Evolutionary conservation across 2,329 filamentous ascomycete genomes (phyloP).

Genomic region (Ophiostoma ips): DNA sequence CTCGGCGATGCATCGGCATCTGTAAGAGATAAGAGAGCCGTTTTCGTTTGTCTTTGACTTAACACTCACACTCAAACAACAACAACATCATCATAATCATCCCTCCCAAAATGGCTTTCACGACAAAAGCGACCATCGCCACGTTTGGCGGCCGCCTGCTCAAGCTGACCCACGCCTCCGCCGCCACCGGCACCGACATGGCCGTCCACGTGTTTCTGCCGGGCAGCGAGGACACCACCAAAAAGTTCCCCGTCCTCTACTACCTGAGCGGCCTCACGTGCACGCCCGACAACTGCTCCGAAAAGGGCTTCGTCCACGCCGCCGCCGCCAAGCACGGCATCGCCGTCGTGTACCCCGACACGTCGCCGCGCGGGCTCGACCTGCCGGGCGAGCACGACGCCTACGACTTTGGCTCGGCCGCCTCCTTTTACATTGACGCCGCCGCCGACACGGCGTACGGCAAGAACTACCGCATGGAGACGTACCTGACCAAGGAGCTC

Average conservation of each 20-base stretch:
- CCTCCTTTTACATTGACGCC: constrained; percentile 91
- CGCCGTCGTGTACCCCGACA: constrained; percentile 91
- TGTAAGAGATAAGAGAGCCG: neutral
- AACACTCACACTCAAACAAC: neutral
- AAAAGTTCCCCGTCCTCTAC: constrained; percentile 66
- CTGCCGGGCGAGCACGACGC: constrained; percentile 73
- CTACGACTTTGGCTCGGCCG: constrained; percentile 85
- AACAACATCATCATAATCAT: neutral
- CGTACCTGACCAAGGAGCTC: constrained; percentile 82
- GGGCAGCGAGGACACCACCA: constrained; percentile 43
- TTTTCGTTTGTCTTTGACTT: neutral
- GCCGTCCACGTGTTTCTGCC: constrained; percentile 85
- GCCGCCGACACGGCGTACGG: constrained; percentile 62
- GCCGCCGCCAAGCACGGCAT: constrained; percentile 67
- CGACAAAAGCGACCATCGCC: constrained; percentile 76
- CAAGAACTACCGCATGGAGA: constrained; percentile 84
- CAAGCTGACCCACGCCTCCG: constrained; percentile 79
- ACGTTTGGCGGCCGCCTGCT: constrained; percentile 89
- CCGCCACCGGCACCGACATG: constrained; percentile 75
- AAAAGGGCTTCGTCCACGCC: constrained; percentile 85
- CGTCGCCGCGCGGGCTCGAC: constrained; percentile 71
- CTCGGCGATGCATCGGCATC: constrained; percentile 10
- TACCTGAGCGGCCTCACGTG: constrained; percentile 93
- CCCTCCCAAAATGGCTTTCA: constrained; percentile 72
- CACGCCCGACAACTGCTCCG: constrained; percentile 71